Evolutionary conservation across 495 filamentous ascomycete species (phyloP), one percentile per base, ranked within the genome.

Genomic region (Venustampulla echinocandica): DNA sequence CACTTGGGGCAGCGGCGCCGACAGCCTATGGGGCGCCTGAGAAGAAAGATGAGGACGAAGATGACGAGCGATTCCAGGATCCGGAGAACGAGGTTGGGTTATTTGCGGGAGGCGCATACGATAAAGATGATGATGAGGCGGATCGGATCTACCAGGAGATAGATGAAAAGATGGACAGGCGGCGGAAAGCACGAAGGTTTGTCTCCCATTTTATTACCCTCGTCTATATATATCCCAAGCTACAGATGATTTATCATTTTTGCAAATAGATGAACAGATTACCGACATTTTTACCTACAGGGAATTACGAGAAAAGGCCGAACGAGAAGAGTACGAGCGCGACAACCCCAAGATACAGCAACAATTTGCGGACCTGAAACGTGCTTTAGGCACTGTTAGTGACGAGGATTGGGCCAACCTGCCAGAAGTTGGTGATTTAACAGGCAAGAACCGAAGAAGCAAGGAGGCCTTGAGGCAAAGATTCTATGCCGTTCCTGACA

Each of bases 341-440:
- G 85, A 95, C 60, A 97, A 97, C 61, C 92, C 92, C 3, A 99
- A 97, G 65, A 97, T 99, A 42, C 88, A 95, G 66, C 89, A 96
- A 56, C 92, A 97, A 61, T 99, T 99, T 60, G 89, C 89, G 61
- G 93, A 95, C 54, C 70, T 96, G 36, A 99, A 97, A 65, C 74
- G 93, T 57, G 87, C 84, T 1, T 73, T 99, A 19, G 84, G 83
- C 25, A 82, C 80, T 13, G 81, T 99, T 40, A 87, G 84, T 45
- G 92, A 96, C 66, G 90, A 97, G 42, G 90, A 96, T 50, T 99
- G 92, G 92, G 89, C 89, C 33, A 90, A 81, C 50, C 71, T 99
- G 22, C 92, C 92, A 6, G 92, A 99, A 54, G 89, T 95, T 28
- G 92, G 92, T 46, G 92, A 99, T 63, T 75, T 97, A 48, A 99